A percentile compares a stretch with the other conserved stretches of the same genome.
Conservation (phyloP, 495 filamentous ascomycete genomes). For the Xylaria longipes region DNA sequence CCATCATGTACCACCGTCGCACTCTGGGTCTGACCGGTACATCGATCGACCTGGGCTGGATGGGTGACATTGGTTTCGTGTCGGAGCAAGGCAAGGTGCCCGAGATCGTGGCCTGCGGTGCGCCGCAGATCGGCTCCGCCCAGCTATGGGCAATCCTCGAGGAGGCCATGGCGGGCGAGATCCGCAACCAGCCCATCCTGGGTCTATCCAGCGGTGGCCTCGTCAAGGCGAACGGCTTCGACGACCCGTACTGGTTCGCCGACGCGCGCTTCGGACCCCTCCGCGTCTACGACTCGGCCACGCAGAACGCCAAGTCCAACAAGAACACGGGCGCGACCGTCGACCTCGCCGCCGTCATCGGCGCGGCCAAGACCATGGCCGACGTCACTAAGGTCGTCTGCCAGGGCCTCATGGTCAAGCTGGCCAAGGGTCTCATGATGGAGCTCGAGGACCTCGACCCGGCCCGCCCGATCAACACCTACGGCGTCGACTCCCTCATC, state of each 20-base stretch:
- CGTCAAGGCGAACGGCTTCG: slow-evolving; percentile 40
- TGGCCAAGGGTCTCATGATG: slow-evolving; percentile 40
- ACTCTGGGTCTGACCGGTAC: slow-evolving; percentile 44
- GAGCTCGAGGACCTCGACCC: slow-evolving; percentile 40
- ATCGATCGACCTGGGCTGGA: slow-evolving; percentile 55
- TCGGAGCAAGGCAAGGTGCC: slow-evolving; percentile 38
- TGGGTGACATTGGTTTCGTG: slow-evolving; percentile 43
- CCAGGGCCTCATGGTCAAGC: slow-evolving; percentile 37
- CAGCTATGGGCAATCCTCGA: slow-evolving; percentile 35
- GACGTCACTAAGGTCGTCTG: slow-evolving; percentile 34
- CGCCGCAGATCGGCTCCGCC: slow-evolving; percentile 32
- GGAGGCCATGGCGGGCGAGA: slow-evolving; percentile 32
- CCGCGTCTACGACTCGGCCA: slow-evolving; percentile 42
- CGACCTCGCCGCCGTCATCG: slow-evolving; percentile 33
- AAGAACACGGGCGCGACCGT: slow-evolving; percentile 24
- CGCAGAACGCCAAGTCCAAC: slow-evolving; percentile 27
- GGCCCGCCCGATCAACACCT: slow-evolving; percentile 35
- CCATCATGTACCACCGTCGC: slow-evolving; percentile 47
- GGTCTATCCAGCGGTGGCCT: slow-evolving; percentile 40
- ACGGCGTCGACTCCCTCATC: slow-evolving; percentile 57
- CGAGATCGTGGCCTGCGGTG: slow-evolving; percentile 36
- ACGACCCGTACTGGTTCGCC: slow-evolving; percentile 52
- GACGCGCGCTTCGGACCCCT: slow-evolving; percentile 53
- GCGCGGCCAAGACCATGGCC: slow-evolving; percentile 26
- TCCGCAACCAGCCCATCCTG: slow-evolving; percentile 34